Percentiles rank a stretch among this genome's conserved stretches.
phyloP scores from a whole-genome alignment of 768 basidiomycete species.

The Trametes cinnabarina region DNA sequence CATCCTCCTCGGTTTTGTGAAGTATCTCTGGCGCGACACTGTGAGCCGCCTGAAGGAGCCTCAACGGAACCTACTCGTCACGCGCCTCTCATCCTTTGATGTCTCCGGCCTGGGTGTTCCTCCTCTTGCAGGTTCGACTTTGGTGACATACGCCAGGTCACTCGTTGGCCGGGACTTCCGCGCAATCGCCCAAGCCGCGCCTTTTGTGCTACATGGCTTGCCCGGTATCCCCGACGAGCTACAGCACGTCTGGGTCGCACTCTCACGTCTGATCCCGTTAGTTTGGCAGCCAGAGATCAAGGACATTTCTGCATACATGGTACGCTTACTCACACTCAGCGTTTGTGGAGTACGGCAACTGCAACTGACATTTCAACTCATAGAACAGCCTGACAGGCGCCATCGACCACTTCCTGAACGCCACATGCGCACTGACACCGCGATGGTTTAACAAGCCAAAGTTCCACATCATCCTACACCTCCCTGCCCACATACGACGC shows the following conservation, averaged over 20 bases:
- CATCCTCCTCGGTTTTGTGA: constrained; percentile 44
- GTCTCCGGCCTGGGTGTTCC: constrained; percentile 34
- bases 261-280: constrained; percentile 35
- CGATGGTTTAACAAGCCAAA: constrained; percentile 27
- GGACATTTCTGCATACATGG: constrained; percentile 22
- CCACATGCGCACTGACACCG: constrained; percentile 14
- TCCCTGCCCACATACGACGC: constrained; percentile 22
- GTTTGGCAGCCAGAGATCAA: constrained; percentile 42
- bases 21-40: constrained; percentile 48
- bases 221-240: constrained; percentile 26
- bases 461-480: constrained; percentile 28
- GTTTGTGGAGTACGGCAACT: too few species aligned
- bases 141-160: constrained; percentile 39
- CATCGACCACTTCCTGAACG: not conserved
- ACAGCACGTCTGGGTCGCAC: constrained; percentile 34
- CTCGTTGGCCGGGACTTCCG: constrained; percentile 36
- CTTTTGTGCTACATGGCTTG: constrained; percentile 39
- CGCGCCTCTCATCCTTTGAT: constrained; percentile 21
- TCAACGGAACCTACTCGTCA: not conserved
- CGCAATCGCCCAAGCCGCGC: constrained; percentile 33
- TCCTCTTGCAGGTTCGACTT: constrained; percentile 28
- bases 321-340: too few species aligned
- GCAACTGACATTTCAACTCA: too few species aligned
- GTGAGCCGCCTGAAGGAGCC: not conserved
- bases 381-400: constrained; percentile 23